phyloP scores from a whole-genome alignment of 2,329 filamentous ascomycete species.

The Aureobasidium sp. region DNA sequence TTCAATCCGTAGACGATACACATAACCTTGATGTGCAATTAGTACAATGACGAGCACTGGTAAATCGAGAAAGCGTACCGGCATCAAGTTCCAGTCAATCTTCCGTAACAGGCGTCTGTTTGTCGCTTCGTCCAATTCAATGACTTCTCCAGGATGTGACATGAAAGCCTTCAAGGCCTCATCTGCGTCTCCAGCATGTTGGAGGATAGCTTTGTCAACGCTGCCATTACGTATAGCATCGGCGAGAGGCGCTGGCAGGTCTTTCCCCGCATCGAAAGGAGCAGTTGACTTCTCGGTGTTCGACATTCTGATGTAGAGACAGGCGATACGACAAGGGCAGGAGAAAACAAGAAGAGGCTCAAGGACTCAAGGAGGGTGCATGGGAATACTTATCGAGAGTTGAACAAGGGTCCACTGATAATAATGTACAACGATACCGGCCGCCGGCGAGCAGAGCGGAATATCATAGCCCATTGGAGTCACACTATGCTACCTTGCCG shows the following conservation, averaged over 20 bases:
- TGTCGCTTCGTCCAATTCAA: slow-evolving; percentile 47
- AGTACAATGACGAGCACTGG: too few species aligned
- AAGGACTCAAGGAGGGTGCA: not conserved
- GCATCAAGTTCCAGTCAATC: slow-evolving; percentile 56
- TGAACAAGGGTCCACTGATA: not conserved
- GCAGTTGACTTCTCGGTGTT: not conserved
- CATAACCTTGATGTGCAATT: slow-evolving; percentile 23
- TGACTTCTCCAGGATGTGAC: slow-evolving; percentile 37
- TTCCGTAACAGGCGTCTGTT: slow-evolving; percentile 50
- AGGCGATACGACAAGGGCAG: not conserved
- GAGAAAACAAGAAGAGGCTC: not conserved
- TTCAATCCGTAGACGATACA: slow-evolving; percentile 51
- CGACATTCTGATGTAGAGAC: not conserved
- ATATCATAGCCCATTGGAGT: not conserved
- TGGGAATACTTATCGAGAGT: not conserved
- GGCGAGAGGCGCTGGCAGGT: slow-evolving; percentile 17
- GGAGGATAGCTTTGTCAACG: slow-evolving; percentile 30
- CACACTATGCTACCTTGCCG: not conserved
- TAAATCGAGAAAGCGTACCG: slow-evolving; percentile 24
- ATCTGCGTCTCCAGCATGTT: slow-evolving; percentile 50
- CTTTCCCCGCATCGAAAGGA: slow-evolving; percentile 18
- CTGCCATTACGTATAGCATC: slow-evolving; percentile 21
- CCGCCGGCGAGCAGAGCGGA: not conserved
- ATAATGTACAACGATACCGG: not conserved
- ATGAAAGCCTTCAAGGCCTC: slow-evolving; percentile 51